Evolutionary conservation across 2,329 filamentous ascomycete genomes (phyloP), one percentile per base, ranked within the genome.

Genomic region (Hypoxylon sp.): DNA sequence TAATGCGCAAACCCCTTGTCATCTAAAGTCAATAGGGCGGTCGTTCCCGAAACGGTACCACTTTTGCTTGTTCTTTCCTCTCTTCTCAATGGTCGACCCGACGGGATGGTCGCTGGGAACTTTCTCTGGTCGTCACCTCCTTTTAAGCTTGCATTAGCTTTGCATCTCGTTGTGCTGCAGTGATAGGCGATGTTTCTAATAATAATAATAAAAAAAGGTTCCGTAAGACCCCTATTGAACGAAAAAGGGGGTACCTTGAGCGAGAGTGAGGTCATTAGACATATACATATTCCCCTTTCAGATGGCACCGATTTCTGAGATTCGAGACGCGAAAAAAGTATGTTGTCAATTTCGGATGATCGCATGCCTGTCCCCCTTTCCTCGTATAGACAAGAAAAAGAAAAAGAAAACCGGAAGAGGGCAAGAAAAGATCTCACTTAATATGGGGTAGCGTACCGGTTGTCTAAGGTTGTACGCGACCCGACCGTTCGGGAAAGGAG

Each of bases 71-170:
- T 31, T 30, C 36, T 41, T 43, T 48, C 50, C 54, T 52, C 44
- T 17, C 19, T 11, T 34, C 43, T 58, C 35, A 60, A 19, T 54
- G 42, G 55, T 20, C 37, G 57, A 61, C 57, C 62, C 62, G 59
- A 56, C 57, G 50, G 60, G 37, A 50, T 36, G 62, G 62, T 63
- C 55, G 40, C 51, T 61, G 56, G 61, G 46, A 63, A 55, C 47
- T 51, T 30, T 43, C 51, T 35, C 31, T 50, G 30, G 46, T 40
- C 50, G 53, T 46, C 51, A 60, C 57, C 50, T 57, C 46, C 37
- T 36, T 60, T 60, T 60, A 60, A 60, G 53, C 57, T 57, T 57
- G 57, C 57, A 60, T 60, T 60, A 60, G 56, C 37, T 36, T 56
- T 46, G 56, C 52, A 59, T 52, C 52, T 59, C 21, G 31, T 53